Percentiles rank a stretch among this genome's conserved stretches.
Conservation (phyloP, 2,329 filamentous ascomycete species). For the Dactylonectria estremocensis region DNA sequence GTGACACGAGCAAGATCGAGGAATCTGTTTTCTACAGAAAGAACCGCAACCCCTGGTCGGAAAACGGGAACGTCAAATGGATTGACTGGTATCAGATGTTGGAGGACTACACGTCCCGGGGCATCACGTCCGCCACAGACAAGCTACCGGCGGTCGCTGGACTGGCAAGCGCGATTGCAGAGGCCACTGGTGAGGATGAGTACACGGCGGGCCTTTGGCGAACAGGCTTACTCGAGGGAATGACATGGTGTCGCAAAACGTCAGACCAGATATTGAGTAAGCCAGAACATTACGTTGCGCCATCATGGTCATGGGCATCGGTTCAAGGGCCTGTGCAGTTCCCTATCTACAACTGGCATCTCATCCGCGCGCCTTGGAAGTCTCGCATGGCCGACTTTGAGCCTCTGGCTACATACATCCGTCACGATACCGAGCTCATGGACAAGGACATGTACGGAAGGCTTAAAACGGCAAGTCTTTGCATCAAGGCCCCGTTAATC, state of each 20-base stretch:
- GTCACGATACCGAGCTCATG: neutral
- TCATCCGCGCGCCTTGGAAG: neutral
- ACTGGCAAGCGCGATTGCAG: constrained; percentile 13
- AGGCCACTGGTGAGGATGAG: neutral
- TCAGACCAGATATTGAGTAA: constrained; percentile 3
- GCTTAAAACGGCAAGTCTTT: neutral
- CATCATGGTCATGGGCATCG: constrained; percentile 27
- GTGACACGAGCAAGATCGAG: neutral
- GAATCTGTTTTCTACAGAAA: constrained; percentile 1
- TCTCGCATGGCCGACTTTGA: neutral
- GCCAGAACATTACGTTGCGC: constrained; percentile 19
- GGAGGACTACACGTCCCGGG: constrained; percentile 9
- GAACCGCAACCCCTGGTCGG: neutral
- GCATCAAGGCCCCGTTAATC: neutral
- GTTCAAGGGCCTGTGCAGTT: constrained; percentile 15
- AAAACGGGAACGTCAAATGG: neutral
- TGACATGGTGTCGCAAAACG: constrained; percentile 15
- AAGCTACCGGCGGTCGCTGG: constrained; percentile 19
- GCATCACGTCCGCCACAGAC: constrained; percentile 13
- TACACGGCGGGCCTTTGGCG: constrained; percentile 21
- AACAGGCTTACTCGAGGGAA: constrained; percentile 13
- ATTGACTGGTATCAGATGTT: constrained; percentile 22
- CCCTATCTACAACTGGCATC: neutral
- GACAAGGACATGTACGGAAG: neutral
- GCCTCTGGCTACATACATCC: neutral